Percentiles rank a stretch among this genome's conserved stretches.
Conservation (phyloP, 1,284 basidiomycete species). For the Boletus albobrunnescens region DNA sequence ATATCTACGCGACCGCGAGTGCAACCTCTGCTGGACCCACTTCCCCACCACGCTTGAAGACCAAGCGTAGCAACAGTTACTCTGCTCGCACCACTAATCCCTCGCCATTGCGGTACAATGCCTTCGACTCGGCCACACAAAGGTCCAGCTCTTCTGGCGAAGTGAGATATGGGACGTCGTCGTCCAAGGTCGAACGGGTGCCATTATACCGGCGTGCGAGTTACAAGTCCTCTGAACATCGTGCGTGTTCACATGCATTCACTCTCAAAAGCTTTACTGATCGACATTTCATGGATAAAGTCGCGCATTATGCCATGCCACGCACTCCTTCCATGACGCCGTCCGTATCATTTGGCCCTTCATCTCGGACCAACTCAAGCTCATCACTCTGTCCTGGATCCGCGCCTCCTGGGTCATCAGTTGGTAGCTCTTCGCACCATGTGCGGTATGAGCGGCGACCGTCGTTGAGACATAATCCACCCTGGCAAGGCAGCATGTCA, state of each 20-base stretch:
- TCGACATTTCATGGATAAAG: slow-evolving; percentile 14
- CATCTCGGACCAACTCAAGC: slow-evolving; percentile 47
- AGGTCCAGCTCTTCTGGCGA: slow-evolving; percentile 19
- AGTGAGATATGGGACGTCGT: slow-evolving; percentile 27
- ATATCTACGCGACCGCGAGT: slow-evolving; percentile 28
- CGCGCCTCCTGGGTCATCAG: slow-evolving; percentile 26
- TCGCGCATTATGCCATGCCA: slow-evolving; percentile 30
- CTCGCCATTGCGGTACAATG: slow-evolving; percentile 31
- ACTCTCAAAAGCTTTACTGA: background rate
- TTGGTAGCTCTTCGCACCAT: slow-evolving; percentile 29
- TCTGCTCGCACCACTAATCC: slow-evolving; percentile 29
- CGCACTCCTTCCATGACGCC: slow-evolving; percentile 31
- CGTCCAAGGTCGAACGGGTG: slow-evolving; percentile 25
- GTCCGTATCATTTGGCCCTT: slow-evolving; percentile 35
- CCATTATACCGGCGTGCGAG: slow-evolving; percentile 33
- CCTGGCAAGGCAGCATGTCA: slow-evolving; percentile 42
- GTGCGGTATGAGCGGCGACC: slow-evolving; percentile 37
- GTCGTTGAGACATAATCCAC: slow-evolving; percentile 39
- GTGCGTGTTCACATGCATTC: slow-evolving; percentile 17
- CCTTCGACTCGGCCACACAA: slow-evolving; percentile 22
- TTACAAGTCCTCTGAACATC: slow-evolving; percentile 33
- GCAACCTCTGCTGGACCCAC: slow-evolving; percentile 18
- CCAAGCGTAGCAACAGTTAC: slow-evolving; percentile 35
- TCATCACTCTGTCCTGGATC: slow-evolving; percentile 40
- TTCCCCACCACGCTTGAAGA: slow-evolving; percentile 32